Percentiles rank a stretch among this genome's conserved stretches.
phyloP scores from a whole-genome alignment of 495 filamentous ascomycete genomes.

The Daldinia loculata region DNA sequence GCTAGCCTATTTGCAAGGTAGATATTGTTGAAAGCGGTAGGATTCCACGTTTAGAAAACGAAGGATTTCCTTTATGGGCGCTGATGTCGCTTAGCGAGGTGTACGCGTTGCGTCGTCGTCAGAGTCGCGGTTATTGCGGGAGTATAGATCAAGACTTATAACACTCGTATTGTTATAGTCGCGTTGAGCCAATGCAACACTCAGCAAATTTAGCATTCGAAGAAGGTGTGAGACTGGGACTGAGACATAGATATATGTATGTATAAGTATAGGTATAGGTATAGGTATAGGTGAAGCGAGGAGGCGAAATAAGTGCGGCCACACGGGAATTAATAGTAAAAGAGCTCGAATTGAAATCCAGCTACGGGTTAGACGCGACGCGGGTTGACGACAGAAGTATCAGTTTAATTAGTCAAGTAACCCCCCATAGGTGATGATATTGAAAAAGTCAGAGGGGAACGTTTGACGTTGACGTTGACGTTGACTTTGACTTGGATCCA shows the following conservation, averaged over 20 bases:
- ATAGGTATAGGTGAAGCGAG: neutral
- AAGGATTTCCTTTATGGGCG: constrained; percentile 23
- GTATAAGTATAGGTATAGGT: neutral
- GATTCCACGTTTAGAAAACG: constrained; percentile 11
- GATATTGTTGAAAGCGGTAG: constrained; percentile 12
- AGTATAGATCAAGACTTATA: constrained; percentile 6
- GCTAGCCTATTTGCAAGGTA: constrained; percentile 10
- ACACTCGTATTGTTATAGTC: constrained; percentile 12
- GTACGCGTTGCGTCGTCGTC: constrained; percentile 36
- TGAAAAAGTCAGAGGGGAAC: neutral
- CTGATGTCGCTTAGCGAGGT: constrained; percentile 32
- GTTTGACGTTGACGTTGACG: constrained; percentile 11
- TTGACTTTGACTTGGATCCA: constrained; percentile 24
- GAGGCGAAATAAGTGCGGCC: constrained; percentile 19
- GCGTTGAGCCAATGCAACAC: constrained; percentile 11
- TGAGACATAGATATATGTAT: constrained; percentile 14
- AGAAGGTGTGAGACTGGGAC: constrained; percentile 10
- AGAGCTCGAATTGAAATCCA: constrained; percentile 6
- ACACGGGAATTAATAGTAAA: neutral
- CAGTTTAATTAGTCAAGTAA: neutral
- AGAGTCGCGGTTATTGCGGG: constrained; percentile 23
- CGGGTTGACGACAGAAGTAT: neutral
- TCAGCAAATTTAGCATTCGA: constrained; percentile 11
- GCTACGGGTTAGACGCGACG: constrained; percentile 4
- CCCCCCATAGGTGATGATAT: neutral